Percentiles rank a stretch among this genome's conserved stretches.
Conservation (phyloP, 306 rosid genomes). For the Cucurbita argyrosperma region DNA sequence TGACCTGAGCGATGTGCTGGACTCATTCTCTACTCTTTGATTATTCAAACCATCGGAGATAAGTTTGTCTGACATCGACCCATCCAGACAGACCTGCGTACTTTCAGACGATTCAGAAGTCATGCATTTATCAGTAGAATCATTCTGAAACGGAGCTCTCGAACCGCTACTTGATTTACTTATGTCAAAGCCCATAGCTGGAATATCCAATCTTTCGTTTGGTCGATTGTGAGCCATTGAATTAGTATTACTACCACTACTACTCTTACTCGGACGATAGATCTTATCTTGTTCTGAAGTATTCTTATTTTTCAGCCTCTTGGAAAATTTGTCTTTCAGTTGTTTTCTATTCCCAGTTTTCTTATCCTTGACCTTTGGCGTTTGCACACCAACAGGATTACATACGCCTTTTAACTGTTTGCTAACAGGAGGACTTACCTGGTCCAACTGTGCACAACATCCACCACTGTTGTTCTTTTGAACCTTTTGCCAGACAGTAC, state of each 20-base stretch:
- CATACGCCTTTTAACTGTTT: slow-evolving; percentile 18
- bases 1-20: slow-evolving; percentile 18
- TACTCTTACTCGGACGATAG: slow-evolving; percentile 33
- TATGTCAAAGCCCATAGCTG: slow-evolving; percentile 22
- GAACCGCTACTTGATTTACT: slow-evolving; percentile 14
- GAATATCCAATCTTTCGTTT: slow-evolving; percentile 18
- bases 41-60: slow-evolving; percentile 8
- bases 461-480: slow-evolving; percentile 34
- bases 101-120: slow-evolving; percentile 25
- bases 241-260: slow-evolving; percentile 19
- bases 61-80: slow-evolving; percentile 13
- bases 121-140: slow-evolving; percentile 2
- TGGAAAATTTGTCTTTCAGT: slow-evolving; percentile 21
- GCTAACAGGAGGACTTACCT: slow-evolving; percentile 21
- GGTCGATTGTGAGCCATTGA: slow-evolving; percentile 18
- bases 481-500: slow-evolving; percentile 79
- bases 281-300: slow-evolving; percentile 27
- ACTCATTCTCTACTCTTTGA: slow-evolving; percentile 19
- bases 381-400: slow-evolving; percentile 14
- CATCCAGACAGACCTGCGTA: slow-evolving; percentile 20
- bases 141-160: slow-evolving; percentile 19
- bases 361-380: slow-evolving; percentile 15
- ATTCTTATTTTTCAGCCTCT: slow-evolving; percentile 37
- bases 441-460: slow-evolving; percentile 29
- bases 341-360: slow-evolving; percentile 21